These are phyloP conservation scores for Fusarium buxicola DNA, from an alignment of 2,329 filamentous ascomycete species.

Conservation along the genomic window DNA sequence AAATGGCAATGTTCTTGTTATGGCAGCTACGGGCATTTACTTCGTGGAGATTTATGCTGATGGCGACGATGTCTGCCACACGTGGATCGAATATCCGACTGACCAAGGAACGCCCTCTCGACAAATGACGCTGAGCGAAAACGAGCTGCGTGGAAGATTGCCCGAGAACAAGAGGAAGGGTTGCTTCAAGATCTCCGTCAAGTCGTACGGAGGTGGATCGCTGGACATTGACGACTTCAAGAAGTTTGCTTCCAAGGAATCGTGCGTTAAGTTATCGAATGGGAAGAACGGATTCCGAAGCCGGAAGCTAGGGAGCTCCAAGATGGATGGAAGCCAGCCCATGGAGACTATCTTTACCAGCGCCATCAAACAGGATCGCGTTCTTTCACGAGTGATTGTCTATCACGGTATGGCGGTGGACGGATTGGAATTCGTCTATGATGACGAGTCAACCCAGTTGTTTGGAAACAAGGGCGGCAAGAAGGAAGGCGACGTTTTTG, in stretches of 20 bases:
- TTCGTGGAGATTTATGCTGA: conserved; percentile 86
- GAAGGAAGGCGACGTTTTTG: conserved; percentile 77
- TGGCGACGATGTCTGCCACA: conserved; percentile 82
- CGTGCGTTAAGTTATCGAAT: conserved; percentile 78
- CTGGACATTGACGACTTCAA: conserved; percentile 83
- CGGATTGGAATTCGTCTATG: conserved; percentile 92
- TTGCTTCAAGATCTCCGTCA: conserved; percentile 77
- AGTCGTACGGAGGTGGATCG: conserved; percentile 79
- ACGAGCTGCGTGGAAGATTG: conserved; percentile 76
- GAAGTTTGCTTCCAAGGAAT: conserved; percentile 76
- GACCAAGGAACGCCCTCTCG: conserved; percentile 72
- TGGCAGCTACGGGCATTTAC: conserved; percentile 83
- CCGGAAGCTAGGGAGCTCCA: conserved; percentile 77
- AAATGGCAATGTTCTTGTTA: conserved; percentile 78
- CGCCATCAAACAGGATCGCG: conserved; percentile 73
- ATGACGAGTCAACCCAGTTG: conserved; percentile 84
- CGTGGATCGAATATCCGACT: conserved; percentile 83
- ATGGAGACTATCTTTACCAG: conserved; percentile 82
- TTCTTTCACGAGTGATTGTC: conserved; percentile 79
- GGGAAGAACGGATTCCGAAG: conserved; percentile 79
- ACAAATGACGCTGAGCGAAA: conserved; percentile 80
- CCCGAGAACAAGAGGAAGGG: conserved; percentile 79
- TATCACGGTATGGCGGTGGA: conserved; percentile 83
- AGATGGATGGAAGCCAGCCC: conserved; percentile 75
- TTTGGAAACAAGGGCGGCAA: conserved; percentile 86